A percentile compares a stretch with the other conserved stretches of the same genome.
These are phyloP conservation scores for Boletus smithii DNA, from an alignment of 1,284 basidiomycete species.

Conservation along the genomic window DNA sequence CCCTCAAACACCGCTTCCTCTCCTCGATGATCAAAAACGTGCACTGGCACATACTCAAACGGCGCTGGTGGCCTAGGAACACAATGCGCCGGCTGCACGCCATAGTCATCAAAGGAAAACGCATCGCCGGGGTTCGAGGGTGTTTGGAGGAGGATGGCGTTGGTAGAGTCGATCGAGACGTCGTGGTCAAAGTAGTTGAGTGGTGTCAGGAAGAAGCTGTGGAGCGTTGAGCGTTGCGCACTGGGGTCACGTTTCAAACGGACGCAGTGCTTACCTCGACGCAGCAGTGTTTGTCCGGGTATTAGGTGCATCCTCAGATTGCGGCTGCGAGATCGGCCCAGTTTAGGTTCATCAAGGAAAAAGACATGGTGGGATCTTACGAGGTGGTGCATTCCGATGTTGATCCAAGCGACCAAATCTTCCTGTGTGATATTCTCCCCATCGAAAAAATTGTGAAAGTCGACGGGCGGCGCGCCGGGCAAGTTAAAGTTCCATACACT, in stretches of 20 bases:
- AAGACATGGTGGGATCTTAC: slow-evolving; percentile 25
- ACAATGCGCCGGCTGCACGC: slow-evolving; percentile 47
- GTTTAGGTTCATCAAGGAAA: background rate
- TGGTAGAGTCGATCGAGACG: slow-evolving; percentile 52
- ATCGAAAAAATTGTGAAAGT: slow-evolving; percentile 65
- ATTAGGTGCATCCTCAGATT: slow-evolving; percentile 58
- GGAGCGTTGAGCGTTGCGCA: background rate
- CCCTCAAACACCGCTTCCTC: slow-evolving; percentile 29
- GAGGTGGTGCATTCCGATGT: slow-evolving; percentile 61
- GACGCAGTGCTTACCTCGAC: slow-evolving; percentile 40
- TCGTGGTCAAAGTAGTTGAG: slow-evolving; percentile 66
- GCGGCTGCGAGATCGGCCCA: slow-evolving; percentile 37
- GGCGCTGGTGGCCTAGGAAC: slow-evolving; percentile 41
- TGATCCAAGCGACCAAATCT: slow-evolving; percentile 63
- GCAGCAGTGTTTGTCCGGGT: slow-evolving; percentile 60
- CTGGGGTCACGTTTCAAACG: background rate
- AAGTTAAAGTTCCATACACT: slow-evolving; percentile 62
- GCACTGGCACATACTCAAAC: slow-evolving; percentile 42
- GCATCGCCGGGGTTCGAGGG: slow-evolving; percentile 39
- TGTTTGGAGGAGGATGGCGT: slow-evolving; percentile 50
- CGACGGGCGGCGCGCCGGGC: slow-evolving; percentile 53
- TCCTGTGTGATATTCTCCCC: slow-evolving; percentile 58
- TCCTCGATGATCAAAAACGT: slow-evolving; percentile 39
- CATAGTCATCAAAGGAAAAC: slow-evolving; percentile 51
- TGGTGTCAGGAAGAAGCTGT: slow-evolving; percentile 56